Base-by-base conservation (phyloP, 228 moss, liverwort and hornwort genomes). In the Sphagnum magellanicum region DNA sequence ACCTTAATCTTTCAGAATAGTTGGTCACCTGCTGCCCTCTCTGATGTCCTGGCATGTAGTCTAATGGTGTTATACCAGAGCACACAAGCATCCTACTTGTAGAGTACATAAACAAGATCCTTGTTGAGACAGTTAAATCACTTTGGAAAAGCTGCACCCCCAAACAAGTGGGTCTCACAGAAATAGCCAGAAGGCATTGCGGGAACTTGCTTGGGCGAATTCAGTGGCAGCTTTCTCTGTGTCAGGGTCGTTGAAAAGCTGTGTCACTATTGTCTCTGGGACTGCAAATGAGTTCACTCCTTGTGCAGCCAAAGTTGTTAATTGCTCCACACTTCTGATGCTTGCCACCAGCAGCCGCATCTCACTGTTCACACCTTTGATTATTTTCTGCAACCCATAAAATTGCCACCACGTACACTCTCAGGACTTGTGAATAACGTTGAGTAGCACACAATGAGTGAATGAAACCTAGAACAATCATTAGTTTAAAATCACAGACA, bases 341-440 rank as follows among this genome's bases (percentile, higher is more conserved):
- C 88, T 88, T 49, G 82, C 85, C 71, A 88, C 88, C 1, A 88
- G 76, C 72, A 88, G 72, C 65, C 85, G 79, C 84, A 85, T 76
- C 71, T 88, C 84, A 63, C 85, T 88, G 70, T 69, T 78, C 16
- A 85, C 74, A 59, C 85, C 85, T 17, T 52, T 53, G 50, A 85
- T 67, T 52, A 85, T 84, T 70, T 64, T 68, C 88, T 88, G 78
- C 65, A 69, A 64, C 7, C 15, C 59, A 51, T 8, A 51, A 5
- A 63, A n/a, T 32, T 32, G 32, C 32, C 32, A 32, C 32, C 32
- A 32, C 13, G 49, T 9, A 17, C 49, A 6, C 47, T 62, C 32
- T 32, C 32, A 32, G 32, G 32, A 32, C 32, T 32, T 32, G 32
- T 32, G 32, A 3, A 32, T 32, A 32, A 32, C 1, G 32, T 32